Evolutionary conservation across 768 basidiomycete species (phyloP), one percentile per base, ranked within the genome.

Genomic region (Naganishia friedmannii): DNA sequence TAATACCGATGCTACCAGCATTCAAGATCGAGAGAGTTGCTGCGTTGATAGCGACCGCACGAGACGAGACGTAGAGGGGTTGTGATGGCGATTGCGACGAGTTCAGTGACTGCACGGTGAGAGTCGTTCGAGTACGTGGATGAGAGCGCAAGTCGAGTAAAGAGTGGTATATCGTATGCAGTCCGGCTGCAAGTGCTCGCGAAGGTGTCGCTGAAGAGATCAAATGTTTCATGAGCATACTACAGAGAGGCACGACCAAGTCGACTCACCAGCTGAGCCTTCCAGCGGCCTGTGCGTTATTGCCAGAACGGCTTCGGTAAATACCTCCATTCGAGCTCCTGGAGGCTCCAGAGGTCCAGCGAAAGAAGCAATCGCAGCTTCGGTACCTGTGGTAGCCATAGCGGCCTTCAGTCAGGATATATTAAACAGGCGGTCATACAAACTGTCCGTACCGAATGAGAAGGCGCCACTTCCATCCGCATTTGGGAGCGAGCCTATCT

Each of bases 401-500:
- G 42, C n/a, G n/a, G n/a, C n/a, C n/a, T 23, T 54, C 21, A 63
- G 57, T 28, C 6, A 53, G 31, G 29, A 28, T 17, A 17, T 17
- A 21, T 4, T 65, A 26, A 8, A 42, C n/a, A 21, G 21, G 12
- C 26, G 21, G 7, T 46, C 70, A 74, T 53, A 46, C 45, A 46
- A 8, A 17, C 15, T 46, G 15, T 46, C 45, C 73, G 72, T 34
- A 81, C 82, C 81, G 53, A 81, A 81, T 9, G 76, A 75, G 71
- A 82, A 82, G 70, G 76, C 71, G 21, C 74, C 79, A 42, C 81
- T 82, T 3, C 83, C 83, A 73, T 84, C 83, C 19, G 81, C 79
- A 9, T 83, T 73, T 23, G 77, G 73, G 31, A 84, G 73, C 19
- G 76, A 65, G 6, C 79, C 78, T n/a, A 80, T 71, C 12, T 69